A percentile compares a stretch with the other conserved stretches of the same genome.
phyloP scores from a whole-genome alignment of 139 green algal species.

The Axilococcus clingmanii region DNA sequence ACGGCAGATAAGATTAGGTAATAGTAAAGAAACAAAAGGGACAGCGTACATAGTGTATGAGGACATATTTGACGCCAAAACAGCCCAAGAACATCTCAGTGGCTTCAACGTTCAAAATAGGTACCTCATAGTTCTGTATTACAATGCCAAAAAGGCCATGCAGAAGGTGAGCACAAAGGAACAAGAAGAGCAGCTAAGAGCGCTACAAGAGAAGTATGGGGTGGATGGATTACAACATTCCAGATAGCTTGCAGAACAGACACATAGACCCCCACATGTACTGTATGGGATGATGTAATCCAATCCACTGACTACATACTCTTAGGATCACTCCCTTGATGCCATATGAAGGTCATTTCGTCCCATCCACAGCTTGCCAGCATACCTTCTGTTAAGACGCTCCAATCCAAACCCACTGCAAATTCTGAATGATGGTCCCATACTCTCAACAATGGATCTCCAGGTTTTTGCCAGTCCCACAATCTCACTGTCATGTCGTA shows the following conservation, averaged over 20 bases:
- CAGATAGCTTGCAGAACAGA: background rate
- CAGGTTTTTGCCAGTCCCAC: slow-evolving; percentile 72
- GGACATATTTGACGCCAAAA: slow-evolving; percentile 98
- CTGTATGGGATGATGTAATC: background rate
- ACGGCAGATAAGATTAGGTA: slow-evolving; percentile 81
- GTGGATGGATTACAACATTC: slow-evolving; percentile 83
- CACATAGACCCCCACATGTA: too few species aligned
- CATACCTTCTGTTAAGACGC: slow-evolving; percentile 65
- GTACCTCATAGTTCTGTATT: slow-evolving; percentile 91
- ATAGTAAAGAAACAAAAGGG: slow-evolving; percentile 84
- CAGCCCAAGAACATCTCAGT: slow-evolving; percentile 73
- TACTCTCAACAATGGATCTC: slow-evolving; percentile 53
- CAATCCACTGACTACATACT: background rate
- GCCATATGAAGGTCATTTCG: slow-evolving; percentile 33
- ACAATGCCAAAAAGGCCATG: slow-evolving; percentile 59
- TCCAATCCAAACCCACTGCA: slow-evolving; percentile 84
- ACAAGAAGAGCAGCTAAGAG: slow-evolving; percentile 77
- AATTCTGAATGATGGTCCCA: slow-evolving; percentile 90
- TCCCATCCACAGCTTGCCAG: slow-evolving; percentile 85
- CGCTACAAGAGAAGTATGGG: slow-evolving; percentile 81
- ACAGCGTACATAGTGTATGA: slow-evolving; percentile 98
- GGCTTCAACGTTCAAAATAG: slow-evolving; percentile 96
- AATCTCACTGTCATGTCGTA: slow-evolving; percentile 96
- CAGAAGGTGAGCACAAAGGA: slow-evolving; percentile 82
- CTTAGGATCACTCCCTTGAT: slow-evolving; percentile 8